phyloP scores from a whole-genome alignment of 441 rosid genomes.

The Croton setiger region DNA sequence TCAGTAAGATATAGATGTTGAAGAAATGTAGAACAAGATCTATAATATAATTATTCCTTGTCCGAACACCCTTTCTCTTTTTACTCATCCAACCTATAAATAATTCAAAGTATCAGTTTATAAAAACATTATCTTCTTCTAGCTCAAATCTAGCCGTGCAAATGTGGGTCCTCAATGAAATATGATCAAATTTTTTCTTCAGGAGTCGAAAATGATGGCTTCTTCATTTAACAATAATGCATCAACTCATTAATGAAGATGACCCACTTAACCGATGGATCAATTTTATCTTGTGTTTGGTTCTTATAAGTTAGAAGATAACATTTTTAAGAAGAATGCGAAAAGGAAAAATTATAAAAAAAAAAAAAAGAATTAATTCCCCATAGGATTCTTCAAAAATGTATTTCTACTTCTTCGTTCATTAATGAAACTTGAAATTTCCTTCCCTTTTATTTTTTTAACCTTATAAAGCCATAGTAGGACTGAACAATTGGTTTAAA shows the following conservation, averaged over 20 bases:
- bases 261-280: not conserved
- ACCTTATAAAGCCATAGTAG: not conserved
- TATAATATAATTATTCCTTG: constrained; percentile 1
- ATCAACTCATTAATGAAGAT: not conserved
- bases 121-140: not conserved
- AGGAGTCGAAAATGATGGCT: not conserved
- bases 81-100: not conserved
- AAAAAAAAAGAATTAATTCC: not conserved
- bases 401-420: not conserved
- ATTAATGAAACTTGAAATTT: not conserved
- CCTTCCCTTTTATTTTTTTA: not conserved
- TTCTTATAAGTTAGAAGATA: no score
- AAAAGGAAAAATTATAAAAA: not conserved
- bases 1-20: constrained; percentile 17
- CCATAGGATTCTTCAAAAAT: not conserved
- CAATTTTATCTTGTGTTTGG: no score
- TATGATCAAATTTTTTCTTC: not conserved
- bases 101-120: not conserved
- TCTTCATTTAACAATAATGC: not conserved
- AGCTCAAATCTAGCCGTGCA: not conserved
- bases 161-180: not conserved
- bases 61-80: not conserved
- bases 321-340: not conserved
- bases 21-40: constrained; percentile 11
- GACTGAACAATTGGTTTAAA: no score